Evolutionary conservation across 768 basidiomycete genomes (phyloP), one percentile per base, ranked within the genome.

Genomic region (Hygrocybe punicea): DNA sequence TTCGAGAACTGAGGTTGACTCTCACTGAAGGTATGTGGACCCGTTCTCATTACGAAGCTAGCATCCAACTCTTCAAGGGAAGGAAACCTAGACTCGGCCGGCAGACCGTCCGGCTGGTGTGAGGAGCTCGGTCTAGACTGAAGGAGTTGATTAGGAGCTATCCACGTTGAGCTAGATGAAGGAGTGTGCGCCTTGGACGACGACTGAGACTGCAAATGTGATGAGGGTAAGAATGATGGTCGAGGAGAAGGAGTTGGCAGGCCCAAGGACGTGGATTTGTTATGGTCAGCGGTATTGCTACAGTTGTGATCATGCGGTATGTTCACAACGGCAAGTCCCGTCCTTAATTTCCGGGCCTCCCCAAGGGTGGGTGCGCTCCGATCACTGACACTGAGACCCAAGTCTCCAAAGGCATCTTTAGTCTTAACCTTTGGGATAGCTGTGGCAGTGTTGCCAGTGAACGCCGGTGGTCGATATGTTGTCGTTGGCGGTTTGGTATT

Each of bases 21-120:
- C 17, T 59, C 35, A 9, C 16, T 21, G 36, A 33, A 29, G 8
- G 16, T 23, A 10, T 16, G 16, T 29, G 16, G n/a, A 29, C 6
- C 7, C 9, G 13, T 9, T 42, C 24, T 11, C 16, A 14, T 25
- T n/a, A 24, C 63, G 59, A 83, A 81, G 9, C 73, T 73, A 21
- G 83, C 81, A 69, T 92, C 87, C 6, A 95, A 75, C 58, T 90
- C 88, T 67, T 96, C 94, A 40, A 97, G 73, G 1, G 94, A 89
- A 0, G 94, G 94, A 69, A 91, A 97, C 52, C 91, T 80, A 29
- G 84, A 79, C 69, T 94, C 92, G 16, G 77, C 81, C 42, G 80
- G 74, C 21, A 79, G 67, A 29, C 78, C 76, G 19, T 78, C 75
- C 39, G 66, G 64, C 39, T 73, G 75, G 16, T 65, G 67, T 57